Evolutionary conservation across 306 rosid genomes (phyloP).

Genomic region (Senna tora): DNA sequence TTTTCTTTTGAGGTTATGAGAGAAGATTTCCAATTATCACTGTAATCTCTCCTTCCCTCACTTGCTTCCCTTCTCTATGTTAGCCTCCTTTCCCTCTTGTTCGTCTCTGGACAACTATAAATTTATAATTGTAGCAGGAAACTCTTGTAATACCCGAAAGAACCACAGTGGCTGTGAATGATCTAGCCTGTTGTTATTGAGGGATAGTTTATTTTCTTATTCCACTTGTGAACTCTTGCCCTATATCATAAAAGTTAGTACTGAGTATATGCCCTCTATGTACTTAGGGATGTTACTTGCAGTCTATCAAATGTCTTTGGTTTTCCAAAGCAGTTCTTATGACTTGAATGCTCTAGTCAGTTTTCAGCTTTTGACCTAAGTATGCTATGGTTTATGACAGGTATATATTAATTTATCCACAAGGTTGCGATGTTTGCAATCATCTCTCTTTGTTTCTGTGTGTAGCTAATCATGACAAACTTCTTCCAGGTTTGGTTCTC

Average conservation of each 20-base stretch:
- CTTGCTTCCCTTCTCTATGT: not conserved
- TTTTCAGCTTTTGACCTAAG: slow-evolving; percentile 33
- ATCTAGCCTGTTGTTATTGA: not conserved
- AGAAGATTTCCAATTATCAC: too few relatives aligned
- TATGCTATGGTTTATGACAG: slow-evolving; percentile 45
- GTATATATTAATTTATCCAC: slow-evolving; percentile 79
- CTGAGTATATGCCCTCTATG: slow-evolving; percentile 3
- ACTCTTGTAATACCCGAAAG: slow-evolving; percentile 1
- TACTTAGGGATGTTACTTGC: slow-evolving; percentile 22
- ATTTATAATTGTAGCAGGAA: not conserved
- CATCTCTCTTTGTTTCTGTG: slow-evolving; percentile 80
- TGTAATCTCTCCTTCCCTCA: not conserved
- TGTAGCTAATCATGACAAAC: slow-evolving; percentile 81
- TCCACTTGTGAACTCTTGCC: slow-evolving; percentile 22
- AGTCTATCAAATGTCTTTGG: slow-evolving; percentile 19
- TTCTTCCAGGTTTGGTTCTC: slow-evolving; percentile 67
- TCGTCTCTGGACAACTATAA: not conserved
- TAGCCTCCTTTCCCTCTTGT: not conserved
- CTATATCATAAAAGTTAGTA: slow-evolving; percentile 23
- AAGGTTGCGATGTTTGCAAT: slow-evolving; percentile 81
- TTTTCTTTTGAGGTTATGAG: too few relatives aligned
- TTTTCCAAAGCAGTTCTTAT: slow-evolving; percentile 27
- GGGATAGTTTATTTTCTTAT: not conserved
- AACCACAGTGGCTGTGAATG: slow-evolving; percentile 13
- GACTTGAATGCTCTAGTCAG: slow-evolving; percentile 28